Evolutionary conservation across 2,329 filamentous ascomycete species (phyloP).

Genomic region (Ophiobolus disseminans): DNA sequence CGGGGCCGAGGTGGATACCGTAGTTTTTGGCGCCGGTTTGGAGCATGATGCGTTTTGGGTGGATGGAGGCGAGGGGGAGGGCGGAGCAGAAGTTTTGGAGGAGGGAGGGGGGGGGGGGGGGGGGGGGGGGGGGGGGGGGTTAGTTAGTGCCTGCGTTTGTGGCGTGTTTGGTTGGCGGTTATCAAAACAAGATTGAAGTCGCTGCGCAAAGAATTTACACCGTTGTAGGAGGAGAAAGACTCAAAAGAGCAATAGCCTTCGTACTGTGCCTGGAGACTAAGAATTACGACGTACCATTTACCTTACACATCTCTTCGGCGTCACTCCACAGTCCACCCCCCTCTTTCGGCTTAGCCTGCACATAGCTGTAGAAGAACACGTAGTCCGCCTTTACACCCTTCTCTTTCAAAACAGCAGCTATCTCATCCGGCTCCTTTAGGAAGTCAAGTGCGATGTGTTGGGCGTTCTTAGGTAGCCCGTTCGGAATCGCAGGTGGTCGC

Average conservation of each 20-base stretch:
- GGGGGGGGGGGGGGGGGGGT: too few species aligned
- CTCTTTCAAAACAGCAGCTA: conserved; percentile 44
- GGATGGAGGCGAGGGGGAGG: conserved; percentile 52
- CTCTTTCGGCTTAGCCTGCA: conserved; percentile 58
- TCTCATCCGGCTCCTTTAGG: conserved; percentile 45
- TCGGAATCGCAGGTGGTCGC: conserved; percentile 53
- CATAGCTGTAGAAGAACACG: conserved; percentile 63
- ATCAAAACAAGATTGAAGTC: too few species aligned
- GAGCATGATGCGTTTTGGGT: conserved; percentile 57
- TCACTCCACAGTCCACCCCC: conserved; percentile 57
- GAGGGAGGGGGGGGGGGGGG: too few species aligned
- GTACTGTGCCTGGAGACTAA: too few species aligned
- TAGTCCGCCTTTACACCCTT: conserved; percentile 51
- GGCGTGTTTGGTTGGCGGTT: too few species aligned
- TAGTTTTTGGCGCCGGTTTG: conserved; percentile 64
- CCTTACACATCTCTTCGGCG: conserved; percentile 57
- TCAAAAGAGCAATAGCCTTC: too few species aligned
- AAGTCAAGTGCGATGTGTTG: conserved; percentile 55
- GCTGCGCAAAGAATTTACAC: too few species aligned
- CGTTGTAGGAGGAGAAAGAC: too few species aligned
- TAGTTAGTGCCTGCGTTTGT: too few species aligned
- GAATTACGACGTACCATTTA: conserved; percentile 54
- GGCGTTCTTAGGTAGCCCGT: conserved; percentile 46
- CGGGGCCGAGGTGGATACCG: conserved; percentile 57
- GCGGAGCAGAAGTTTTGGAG: conserved; percentile 58